Percentiles rank a stretch among this genome's conserved stretches.
These are phyloP conservation scores for Citrus unshiu DNA, from an alignment of 345 rosid genomes.

Conservation along the genomic window DNA sequence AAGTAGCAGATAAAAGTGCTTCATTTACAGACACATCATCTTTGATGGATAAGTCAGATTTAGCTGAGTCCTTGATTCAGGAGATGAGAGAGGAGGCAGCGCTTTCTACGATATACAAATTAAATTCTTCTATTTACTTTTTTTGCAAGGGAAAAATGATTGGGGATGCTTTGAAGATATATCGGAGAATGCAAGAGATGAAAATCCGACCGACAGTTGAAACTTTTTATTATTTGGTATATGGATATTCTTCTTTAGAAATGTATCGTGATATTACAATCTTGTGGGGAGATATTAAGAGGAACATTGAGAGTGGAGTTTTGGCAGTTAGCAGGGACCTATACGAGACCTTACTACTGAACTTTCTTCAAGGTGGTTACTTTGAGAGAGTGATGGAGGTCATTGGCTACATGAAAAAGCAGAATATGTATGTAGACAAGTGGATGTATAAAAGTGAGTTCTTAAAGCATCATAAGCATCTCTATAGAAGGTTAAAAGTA, in stretches of 20 bases:
- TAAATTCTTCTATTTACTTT: slow-evolving; percentile 74
- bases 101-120: slow-evolving; percentile 39
- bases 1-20: slow-evolving; percentile 25
- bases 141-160: slow-evolving; percentile 88
- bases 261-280: slow-evolving; percentile 67
- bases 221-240: slow-evolving; percentile 50
- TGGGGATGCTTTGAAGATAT: slow-evolving; percentile 56
- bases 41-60: slow-evolving; percentile 30
- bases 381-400: slow-evolving; percentile 90
- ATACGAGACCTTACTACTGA: slow-evolving; percentile 58
- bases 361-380: slow-evolving; percentile 79
- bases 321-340: slow-evolving; percentile 55
- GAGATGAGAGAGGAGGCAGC: slow-evolving; percentile 35
- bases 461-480: slow-evolving; percentile 67
- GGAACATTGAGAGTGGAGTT: slow-evolving; percentile 33
- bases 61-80: slow-evolving; percentile 35
- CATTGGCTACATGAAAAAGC: slow-evolving; percentile 50
- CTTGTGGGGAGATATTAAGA: slow-evolving; percentile 86
- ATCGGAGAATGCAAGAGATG: slow-evolving; percentile 51
- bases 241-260: slow-evolving; percentile 56
- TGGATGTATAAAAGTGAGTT: slow-evolving; percentile 62
- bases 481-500: slow-evolving; percentile 57
- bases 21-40: slow-evolving; percentile 6
- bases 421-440: slow-evolving; percentile 44
- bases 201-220: slow-evolving; percentile 49